Evolutionary conservation across 2,329 filamentous ascomycete species (phyloP).

Genomic region (Pyrenophora tritici-repentis): DNA sequence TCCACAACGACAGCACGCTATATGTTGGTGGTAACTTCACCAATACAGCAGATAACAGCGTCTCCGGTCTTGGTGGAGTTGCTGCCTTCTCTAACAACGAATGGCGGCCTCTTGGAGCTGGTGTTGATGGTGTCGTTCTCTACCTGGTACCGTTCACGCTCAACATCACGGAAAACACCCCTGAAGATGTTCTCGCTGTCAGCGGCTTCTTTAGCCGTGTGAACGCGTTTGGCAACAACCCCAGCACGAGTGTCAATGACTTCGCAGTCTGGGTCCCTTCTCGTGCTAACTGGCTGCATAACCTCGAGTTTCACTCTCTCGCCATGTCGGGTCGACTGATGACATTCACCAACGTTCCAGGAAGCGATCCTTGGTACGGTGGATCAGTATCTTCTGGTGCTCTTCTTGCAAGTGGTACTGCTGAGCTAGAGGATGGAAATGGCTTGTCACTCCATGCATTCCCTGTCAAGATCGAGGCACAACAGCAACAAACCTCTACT

Average conservation of each 20-base stretch:
- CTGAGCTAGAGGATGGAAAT: slow-evolving; percentile 58
- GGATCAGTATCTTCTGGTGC: slow-evolving; percentile 81
- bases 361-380: slow-evolving; percentile 69
- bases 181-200: slow-evolving; percentile 77
- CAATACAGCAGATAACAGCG: slow-evolving; percentile 66
- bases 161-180: slow-evolving; percentile 71
- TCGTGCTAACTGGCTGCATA: slow-evolving; percentile 82
- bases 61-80: slow-evolving; percentile 71
- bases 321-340: slow-evolving; percentile 74
- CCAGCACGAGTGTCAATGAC: slow-evolving; percentile 67
- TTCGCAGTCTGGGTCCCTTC: slow-evolving; percentile 94
- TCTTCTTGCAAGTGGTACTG: slow-evolving; percentile 74
- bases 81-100: slow-evolving; percentile 72
- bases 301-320: slow-evolving; percentile 67
- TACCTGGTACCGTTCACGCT: slow-evolving; percentile 76
- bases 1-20: slow-evolving; percentile 62
- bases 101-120: slow-evolving; percentile 82
- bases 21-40: slow-evolving; percentile 88
- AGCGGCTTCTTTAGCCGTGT: slow-evolving; percentile 80
- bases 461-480: slow-evolving; percentile 30
- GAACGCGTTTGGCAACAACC: slow-evolving; percentile 67
- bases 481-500: slow-evolving; percentile 36
- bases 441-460: slow-evolving; percentile 54
- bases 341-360: slow-evolving; percentile 68
- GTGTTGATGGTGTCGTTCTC: slow-evolving; percentile 78